A percentile compares a stretch with the other conserved stretches of the same genome.
These are phyloP conservation scores for Cucurbita maxima DNA, from an alignment of 306 rosid species.

Conservation along the genomic window DNA sequence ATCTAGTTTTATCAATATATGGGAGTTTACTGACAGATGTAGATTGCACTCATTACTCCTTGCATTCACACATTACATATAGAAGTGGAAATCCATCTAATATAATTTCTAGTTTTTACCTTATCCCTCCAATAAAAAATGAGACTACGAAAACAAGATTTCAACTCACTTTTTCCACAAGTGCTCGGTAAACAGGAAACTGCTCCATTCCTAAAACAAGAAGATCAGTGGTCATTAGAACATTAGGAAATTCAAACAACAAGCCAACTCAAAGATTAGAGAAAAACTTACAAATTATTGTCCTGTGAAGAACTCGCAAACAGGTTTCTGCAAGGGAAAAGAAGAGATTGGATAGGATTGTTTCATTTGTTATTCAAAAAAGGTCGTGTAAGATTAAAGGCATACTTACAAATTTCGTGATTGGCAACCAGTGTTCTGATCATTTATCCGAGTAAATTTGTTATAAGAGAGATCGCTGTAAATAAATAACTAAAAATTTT, in stretches of 20 bases:
- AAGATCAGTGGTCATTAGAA: neutral
- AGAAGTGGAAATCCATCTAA: no score
- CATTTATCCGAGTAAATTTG: slow-evolving; percentile 14
- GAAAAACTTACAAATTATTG: slow-evolving; percentile 34
- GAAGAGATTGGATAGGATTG: neutral
- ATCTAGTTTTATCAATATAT: neutral
- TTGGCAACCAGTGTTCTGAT: neutral
- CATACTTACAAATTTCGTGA: slow-evolving; percentile 1
- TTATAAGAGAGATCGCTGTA: slow-evolving; percentile 45
- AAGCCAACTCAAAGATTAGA: neutral
- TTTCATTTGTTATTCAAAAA: neutral
- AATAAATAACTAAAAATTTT: neutral
- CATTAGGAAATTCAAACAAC: neutral
- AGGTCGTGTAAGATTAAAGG: neutral
- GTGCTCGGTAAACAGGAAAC: slow-evolving; percentile 24
- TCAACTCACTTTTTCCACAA: neutral
- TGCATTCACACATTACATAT: no score
- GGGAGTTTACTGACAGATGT: no score
- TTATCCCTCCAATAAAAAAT: neutral
- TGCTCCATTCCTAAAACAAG: slow-evolving; percentile 17
- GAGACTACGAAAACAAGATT: neutral
- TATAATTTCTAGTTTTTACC: neutral
- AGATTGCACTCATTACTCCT: no score
- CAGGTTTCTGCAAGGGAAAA: slow-evolving; percentile 26
- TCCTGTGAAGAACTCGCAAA: slow-evolving; percentile 32